Base-by-base conservation (phyloP, 2,329 filamentous ascomycete species). In the Colletotrichum eremochloae region DNA sequence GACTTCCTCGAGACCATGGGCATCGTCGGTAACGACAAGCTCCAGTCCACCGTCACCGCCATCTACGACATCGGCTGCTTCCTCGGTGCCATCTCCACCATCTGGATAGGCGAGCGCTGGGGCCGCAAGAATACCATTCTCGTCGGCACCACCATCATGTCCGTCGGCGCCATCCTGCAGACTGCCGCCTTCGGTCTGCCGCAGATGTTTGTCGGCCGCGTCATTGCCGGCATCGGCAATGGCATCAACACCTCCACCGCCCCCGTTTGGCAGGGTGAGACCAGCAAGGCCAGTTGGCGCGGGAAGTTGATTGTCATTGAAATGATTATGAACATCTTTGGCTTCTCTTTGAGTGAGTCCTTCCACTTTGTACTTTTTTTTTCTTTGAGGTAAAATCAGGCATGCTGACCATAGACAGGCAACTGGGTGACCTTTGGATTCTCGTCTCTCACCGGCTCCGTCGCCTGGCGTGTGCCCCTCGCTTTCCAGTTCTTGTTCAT, bases 51-150 rank as follows among this genome's bases (percentile, higher is more conserved):
- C 0, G 86, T 89, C 14, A 88, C 86, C 0, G 87, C 88, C 2
- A 86, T 89, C 66, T 90, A 90, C 77, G 87, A 90, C 74, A 82
- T 91, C 42, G 88, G 88, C 11, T 90, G 88, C 76, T 90, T 91
- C 77, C 79, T 90, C 55, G 89, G 89, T 20, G 79, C 80, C 38
- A 72, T 82, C 14, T 74, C 76, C 14, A 78, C 78, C n/a, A 76
- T 80, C 38, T 76, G 76, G 57, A 71, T 82, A 64, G 81, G 81
- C 42, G 80, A 82, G 67, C 75, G 74, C 31, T 71, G 81, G 8
- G 82, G 81, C 6, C 77, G 80, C 36, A 78, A 80, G 74, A 78
- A 77, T 57, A 79, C 79, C 8, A 76, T 83, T 53, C 75, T 79
- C 33, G 68, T 78, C 36, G 81, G 80, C 50, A 79, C 79, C 9